Base-by-base conservation (phyloP, 129 eudicot genomes). In the Rutidosis leptorrhynchoides region DNA sequence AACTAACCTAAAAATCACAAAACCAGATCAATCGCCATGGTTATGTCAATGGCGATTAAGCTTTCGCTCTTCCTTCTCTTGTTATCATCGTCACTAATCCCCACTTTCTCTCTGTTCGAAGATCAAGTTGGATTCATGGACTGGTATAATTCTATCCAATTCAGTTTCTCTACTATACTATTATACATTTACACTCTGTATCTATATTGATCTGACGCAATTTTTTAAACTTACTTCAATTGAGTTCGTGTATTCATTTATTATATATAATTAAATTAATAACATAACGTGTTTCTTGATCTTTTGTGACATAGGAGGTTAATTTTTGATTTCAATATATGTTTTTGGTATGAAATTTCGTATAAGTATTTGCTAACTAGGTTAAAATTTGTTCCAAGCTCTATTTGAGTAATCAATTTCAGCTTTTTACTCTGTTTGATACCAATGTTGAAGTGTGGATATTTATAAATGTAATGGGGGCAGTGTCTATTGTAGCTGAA, bases 101-200 rank as follows among this genome's bases (percentile, higher is more conserved):
- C 79, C 32, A 23, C 82, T 22, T 70, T 79, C 55, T 82, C 89
- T 29, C 83, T 93, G 29, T 84, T 70, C 65, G 90, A 93, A 84
- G 98, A 93, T 79, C 98, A 93, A 93, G 95, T 93, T 71, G 98
- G 98, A 56, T 83, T 88, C 71, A 79, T 78, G 87, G 98, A 93
- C 82, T 93, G 98, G 98, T 91, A 48, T 12, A 42, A 27, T 65
- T 28, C 19, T n/a, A n/a, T n/a, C 10, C 37, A 32, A 32, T 32
- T 32, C 40, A 32, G 8, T 40, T n/a, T n/a, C n/a, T n/a, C n/a
- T n/a, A n/a, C n/a, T n/a, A n/a, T n/a, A n/a, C n/a, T n/a, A n/a
- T n/a, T n/a, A n/a, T n/a, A n/a, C n/a, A n/a, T n/a, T n/a, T n/a
- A n/a, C n/a, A n/a, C n/a, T 40, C 46, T 11, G n/a, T 40, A 40